Evolutionary conservation across 257 asterid species (phyloP), one percentile per base, ranked within the genome.

Genomic region (Jacaranda copaia): DNA sequence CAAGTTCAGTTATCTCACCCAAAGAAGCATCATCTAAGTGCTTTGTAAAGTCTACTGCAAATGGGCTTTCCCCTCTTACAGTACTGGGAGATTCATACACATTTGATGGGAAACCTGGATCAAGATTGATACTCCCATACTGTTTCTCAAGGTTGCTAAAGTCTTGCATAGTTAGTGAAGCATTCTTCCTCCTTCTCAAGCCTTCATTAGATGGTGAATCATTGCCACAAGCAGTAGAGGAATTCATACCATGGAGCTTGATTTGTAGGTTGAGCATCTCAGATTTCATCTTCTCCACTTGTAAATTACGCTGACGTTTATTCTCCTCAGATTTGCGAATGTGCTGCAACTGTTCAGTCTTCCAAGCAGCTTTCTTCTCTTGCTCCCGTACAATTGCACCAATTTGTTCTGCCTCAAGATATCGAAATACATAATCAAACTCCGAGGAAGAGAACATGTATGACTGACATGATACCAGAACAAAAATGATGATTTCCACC

Each of bases 281-380:
- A 19, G 95, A 88, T 79, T 89, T 89, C 92, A 89, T 89, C 84
- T 89, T 89, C 85, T 89, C 95, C 57, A 89, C 95, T 83, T 89
- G 95, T 79, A 80, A 72, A 77, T 89, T 89, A 35, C 95, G 91
- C 69, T 84, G 92, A 46, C 77, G 84, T 72, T 88, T 87, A 81
- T 88, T 83, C 84, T 84, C 95, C 81, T 89, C 95, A 8, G 91
- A 85, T 80, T 88, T 89, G 48, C 92, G 91, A 77, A 88, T 88
- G 77, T 86, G 91, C 79, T 85, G 86, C 72, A 89, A 81, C 83
- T 89, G 95, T 62, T 82, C 92, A 61, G 89, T 88, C 79, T 89
- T 89, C 95, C 95, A 88, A 14, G 91, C 86, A 59, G 95, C 92
- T 83, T 89, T 89, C 75, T 86, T 89, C 83, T 89, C 95, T 88